These are phyloP conservation scores for Diplocarpon rosae DNA, from an alignment of 2,329 filamentous ascomycete genomes.

Conservation along the genomic window DNA sequence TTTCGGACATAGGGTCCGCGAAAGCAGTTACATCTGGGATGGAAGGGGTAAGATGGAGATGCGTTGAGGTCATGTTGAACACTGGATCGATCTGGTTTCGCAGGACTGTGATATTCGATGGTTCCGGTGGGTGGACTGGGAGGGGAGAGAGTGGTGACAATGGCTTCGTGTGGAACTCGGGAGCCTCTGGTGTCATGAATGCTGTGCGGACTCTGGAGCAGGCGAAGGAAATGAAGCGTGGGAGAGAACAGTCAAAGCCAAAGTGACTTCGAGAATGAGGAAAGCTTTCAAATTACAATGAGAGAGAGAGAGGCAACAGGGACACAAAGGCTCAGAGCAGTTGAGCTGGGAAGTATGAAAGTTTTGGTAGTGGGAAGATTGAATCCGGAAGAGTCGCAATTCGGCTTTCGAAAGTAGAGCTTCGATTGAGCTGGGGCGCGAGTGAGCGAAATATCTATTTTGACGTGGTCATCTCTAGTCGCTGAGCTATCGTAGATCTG, in stretches of 20 bases:
- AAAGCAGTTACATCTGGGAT: conserved; percentile 12
- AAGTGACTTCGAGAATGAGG: background rate
- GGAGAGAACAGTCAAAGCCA: background rate
- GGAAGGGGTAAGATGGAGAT: conserved; percentile 32
- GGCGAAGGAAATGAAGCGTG: conserved; percentile 3
- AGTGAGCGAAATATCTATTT: too few species aligned
- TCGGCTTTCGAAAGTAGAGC: background rate
- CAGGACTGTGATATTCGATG: conserved; percentile 57
- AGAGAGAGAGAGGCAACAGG: conserved; percentile 1
- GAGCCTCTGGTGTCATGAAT: conserved; percentile 31
- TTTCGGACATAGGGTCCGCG: conserved; percentile 7
- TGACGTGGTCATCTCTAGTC: too few species aligned
- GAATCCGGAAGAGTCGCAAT: background rate
- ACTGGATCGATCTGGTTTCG: conserved; percentile 61
- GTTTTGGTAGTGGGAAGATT: background rate
- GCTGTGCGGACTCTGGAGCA: conserved; percentile 8
- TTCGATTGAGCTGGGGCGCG: too few species aligned
- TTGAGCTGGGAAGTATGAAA: background rate
- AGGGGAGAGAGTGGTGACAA: conserved; percentile 62
- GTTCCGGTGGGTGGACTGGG: conserved; percentile 56
- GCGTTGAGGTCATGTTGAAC: conserved; percentile 56
- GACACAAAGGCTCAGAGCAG: conserved; percentile 1
- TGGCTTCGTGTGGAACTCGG: conserved; percentile 52
- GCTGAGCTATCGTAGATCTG: too few species aligned
- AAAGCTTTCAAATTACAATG: background rate